These are phyloP conservation scores for Kwoniella shivajii DNA, from an alignment of 1,284 basidiomycete genomes.

Conservation along the genomic window DNA sequence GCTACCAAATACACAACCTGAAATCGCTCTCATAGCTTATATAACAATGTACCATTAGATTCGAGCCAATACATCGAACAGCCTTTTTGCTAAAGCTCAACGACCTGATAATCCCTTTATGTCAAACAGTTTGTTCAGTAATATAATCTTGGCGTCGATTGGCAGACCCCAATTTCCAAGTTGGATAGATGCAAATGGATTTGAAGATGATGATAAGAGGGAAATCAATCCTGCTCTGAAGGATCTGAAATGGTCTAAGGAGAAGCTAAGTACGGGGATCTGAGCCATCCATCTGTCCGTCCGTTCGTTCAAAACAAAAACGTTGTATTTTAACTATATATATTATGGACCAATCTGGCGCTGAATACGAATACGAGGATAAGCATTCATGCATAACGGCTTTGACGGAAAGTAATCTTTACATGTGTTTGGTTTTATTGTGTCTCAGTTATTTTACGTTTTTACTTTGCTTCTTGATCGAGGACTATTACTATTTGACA, in stretches of 20 bases:
- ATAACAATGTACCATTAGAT: slow-evolving; percentile 30
- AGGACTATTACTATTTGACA: no score
- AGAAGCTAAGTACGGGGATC: not conserved
- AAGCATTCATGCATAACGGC: no score
- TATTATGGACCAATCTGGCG: no score
- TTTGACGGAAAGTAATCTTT: no score
- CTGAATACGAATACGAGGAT: no score
- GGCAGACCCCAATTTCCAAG: slow-evolving; percentile 51
- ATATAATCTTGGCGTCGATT: slow-evolving; percentile 46
- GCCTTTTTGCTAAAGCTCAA: slow-evolving; percentile 33
- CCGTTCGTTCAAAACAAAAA: no score
- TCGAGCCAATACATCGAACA: slow-evolving; percentile 45
- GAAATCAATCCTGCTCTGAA: slow-evolving; percentile 48
- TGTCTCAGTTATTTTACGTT: not conserved
- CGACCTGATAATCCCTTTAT: slow-evolving; percentile 52
- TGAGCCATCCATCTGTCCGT: no score
- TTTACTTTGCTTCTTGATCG: not conserved
- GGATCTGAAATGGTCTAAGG: slow-evolving; percentile 22
- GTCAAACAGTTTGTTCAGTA: slow-evolving; percentile 33
- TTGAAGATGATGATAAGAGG: slow-evolving; percentile 35
- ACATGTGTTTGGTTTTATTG: no score
- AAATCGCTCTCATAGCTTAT: not conserved
- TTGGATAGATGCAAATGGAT: slow-evolving; percentile 50
- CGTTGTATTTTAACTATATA: no score
- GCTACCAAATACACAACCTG: slow-evolving; percentile 28